Evolutionary conservation across 2,329 filamentous ascomycete species (phyloP), one percentile per base, ranked within the genome.

Genomic region (Cryphonectria parasitica): DNA sequence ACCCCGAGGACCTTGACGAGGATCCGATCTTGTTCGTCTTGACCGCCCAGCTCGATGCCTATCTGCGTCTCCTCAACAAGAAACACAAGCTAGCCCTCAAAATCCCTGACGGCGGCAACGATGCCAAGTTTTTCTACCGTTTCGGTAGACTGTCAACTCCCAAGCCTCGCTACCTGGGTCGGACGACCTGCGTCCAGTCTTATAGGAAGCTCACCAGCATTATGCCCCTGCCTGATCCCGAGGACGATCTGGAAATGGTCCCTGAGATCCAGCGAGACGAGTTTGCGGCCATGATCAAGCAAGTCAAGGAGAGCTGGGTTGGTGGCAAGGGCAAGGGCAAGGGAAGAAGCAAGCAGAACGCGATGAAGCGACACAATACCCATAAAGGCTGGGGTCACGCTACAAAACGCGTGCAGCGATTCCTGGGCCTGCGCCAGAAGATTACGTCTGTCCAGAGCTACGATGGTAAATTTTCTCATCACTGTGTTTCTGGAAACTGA

Each of bases 81-180:
- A 84, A 88, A 60, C 83, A 91, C 3, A 77, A 79, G 0, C 86
- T 84, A 7, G 75, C 79, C 0, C 82, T 95, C 19, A 79, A 78
- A 1, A 88, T 97, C 63, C 92, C 91, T 0, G 69, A 75, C 0
- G 83, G 86, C 0, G 79, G 81, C 6, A 82, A 83, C 17, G 80
- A 84, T 5, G 81, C 84, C 22, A 88, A 86, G 0, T 91, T 96
- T 71, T 79, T 86, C 60, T 79, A 91, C 70, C 81, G 80, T 13
- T 96, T 97, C 76, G 85, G 85, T 0, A 76, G 87, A 41, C 84
- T 87, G 45, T 85, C 85, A 3, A 88, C 86, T 6, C 89, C 90
- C 5, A 84, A 85, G 10, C 94, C 94, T 4, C 86, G 89, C 58
- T 95, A 89, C 75, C 81, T 96, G 6, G 90, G 90, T 2, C 85